Conservation (phyloP, 1,284 basidiomycete species). For the Malassezia brasiliensis region DNA sequence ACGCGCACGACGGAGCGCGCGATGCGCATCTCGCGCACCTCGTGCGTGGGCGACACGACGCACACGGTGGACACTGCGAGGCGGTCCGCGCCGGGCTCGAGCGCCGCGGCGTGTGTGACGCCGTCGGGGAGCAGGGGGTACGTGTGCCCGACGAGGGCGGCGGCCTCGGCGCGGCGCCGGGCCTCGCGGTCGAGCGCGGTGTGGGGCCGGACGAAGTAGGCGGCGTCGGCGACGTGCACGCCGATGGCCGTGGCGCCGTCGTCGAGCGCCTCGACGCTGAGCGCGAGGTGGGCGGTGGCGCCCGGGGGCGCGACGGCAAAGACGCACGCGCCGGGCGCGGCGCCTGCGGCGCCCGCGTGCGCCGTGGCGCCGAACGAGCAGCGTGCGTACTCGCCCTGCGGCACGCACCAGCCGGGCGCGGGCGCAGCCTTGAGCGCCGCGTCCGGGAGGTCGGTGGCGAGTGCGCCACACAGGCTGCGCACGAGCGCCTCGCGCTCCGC, state of each 20-base stretch:
- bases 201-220: slow-evolving; percentile 86
- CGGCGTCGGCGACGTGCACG: slow-evolving; percentile 90
- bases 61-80: slow-evolving; percentile 52
- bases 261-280: slow-evolving; percentile 76
- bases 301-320: neutral
- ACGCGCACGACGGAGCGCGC: slow-evolving; percentile 69
- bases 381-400: slow-evolving; percentile 81
- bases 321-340: neutral
- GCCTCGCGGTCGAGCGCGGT: slow-evolving; percentile 95
- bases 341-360: neutral
- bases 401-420: slow-evolving; percentile 85
- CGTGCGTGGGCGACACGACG: slow-evolving; percentile 68
- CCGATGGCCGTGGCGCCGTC: slow-evolving; percentile 75
- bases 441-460: slow-evolving; percentile 47
- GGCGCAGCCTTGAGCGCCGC: slow-evolving; percentile 92
- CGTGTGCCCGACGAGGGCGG: slow-evolving; percentile 82
- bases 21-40: slow-evolving; percentile 77
- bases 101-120: neutral
- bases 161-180: slow-evolving; percentile 87
- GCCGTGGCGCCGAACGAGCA: slow-evolving; percentile 65
- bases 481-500: slow-evolving; percentile 93
- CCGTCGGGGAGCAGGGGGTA: slow-evolving; percentile 52
- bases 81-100: neutral
- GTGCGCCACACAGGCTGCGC: slow-evolving; percentile 75
- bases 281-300: slow-evolving; percentile 62